phyloP scores from a whole-genome alignment of 805 yeast genomes.

The Phaffomyces opuntiae region DNA sequence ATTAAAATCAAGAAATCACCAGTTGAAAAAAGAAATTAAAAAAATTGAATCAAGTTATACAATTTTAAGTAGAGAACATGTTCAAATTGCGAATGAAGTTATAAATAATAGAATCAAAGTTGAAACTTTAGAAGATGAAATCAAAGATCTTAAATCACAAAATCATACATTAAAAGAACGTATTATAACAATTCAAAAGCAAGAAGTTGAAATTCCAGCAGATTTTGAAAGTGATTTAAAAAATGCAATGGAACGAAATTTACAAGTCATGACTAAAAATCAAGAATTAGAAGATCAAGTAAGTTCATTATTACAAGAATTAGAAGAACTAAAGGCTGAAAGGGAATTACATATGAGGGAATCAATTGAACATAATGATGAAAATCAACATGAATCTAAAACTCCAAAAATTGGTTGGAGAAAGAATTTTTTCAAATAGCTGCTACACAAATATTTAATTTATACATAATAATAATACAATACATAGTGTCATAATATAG shows the following conservation, averaged over 20 bases:
- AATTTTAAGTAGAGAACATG: conserved; percentile 72
- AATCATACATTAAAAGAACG: conserved; percentile 39
- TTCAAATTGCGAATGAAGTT: conserved; percentile 81
- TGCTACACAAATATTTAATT: background rate
- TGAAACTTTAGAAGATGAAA: conserved; percentile 73
- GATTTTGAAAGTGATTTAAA: conserved; percentile 46
- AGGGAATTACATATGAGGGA: background rate
- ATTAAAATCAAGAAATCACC: conserved; percentile 59
- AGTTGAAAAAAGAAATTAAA: conserved; percentile 64
- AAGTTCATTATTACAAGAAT: conserved; percentile 34
- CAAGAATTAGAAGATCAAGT: conserved; percentile 48
- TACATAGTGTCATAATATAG: background rate
- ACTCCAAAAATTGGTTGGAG: conserved; percentile 13
- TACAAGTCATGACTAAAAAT: conserved; percentile 61
- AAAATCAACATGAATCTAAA: background rate
- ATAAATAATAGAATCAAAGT: conserved; percentile 69
- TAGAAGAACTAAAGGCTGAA: conserved; percentile 28
- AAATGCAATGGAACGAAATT: conserved; percentile 52
- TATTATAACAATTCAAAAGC: conserved; percentile 23
- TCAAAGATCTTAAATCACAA: conserved; percentile 46
- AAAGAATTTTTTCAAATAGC: conserved; percentile 17
- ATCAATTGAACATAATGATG: no score
- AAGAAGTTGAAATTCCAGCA: conserved; percentile 31
- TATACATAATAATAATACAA: background rate
- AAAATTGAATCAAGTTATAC: conserved; percentile 65